These are phyloP conservation scores for Petunia hybrid DNA, from an alignment of 305 asterid genomes.

Conservation along the genomic window DNA sequence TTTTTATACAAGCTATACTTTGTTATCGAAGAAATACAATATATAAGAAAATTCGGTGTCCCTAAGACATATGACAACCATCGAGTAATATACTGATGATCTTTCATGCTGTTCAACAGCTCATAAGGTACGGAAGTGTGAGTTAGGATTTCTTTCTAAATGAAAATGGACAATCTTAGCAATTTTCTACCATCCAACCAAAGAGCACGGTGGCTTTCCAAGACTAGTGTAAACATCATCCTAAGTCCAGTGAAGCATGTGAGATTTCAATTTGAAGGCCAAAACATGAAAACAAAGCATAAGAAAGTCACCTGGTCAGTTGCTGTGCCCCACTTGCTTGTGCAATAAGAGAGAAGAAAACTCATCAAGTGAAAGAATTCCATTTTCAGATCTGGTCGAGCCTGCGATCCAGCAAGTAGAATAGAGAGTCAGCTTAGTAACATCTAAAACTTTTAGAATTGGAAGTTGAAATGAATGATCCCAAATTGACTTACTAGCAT, in stretches of 20 bases:
- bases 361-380: constrained; percentile 97
- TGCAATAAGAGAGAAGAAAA: constrained; percentile 91
- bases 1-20: background rate
- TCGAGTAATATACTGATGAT: background rate
- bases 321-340: constrained; percentile 87
- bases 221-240: background rate
- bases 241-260: background rate
- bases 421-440: constrained; percentile 3
- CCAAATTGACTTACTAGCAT: constrained; percentile 74
- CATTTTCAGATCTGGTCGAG: constrained; percentile 94
- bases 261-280: constrained; percentile 3
- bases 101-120: background rate
- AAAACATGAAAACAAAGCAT: constrained; percentile 24
- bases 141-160: background rate
- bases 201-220: constrained; percentile 21
- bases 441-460: constrained; percentile 29
- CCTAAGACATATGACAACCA: background rate
- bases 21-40: background rate
- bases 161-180: constrained; percentile 7
- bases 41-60: constrained; percentile 15
- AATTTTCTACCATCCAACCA: constrained; percentile 11
- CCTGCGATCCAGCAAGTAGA: constrained; percentile 59
- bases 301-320: constrained; percentile 81
- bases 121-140: background rate
- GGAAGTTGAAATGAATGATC: constrained; percentile 18